Evolutionary conservation across 352 stramenopile species (phyloP).

Genomic region (Phytophthora multivora): DNA sequence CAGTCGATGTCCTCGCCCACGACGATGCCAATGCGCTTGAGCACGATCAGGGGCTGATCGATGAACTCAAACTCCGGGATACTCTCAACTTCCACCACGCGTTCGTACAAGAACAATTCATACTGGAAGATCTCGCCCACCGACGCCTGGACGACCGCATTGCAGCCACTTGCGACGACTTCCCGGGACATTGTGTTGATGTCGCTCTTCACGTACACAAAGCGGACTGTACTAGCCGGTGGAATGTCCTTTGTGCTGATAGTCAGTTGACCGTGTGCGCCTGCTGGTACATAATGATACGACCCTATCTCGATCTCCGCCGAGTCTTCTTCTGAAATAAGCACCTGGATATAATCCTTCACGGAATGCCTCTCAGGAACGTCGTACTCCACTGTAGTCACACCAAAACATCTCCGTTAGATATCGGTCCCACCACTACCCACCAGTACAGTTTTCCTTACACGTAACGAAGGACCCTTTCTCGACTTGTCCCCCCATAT

Average conservation of each 20-base stretch:
- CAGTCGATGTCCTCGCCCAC: constrained; percentile 80
- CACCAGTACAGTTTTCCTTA: constrained; percentile 27
- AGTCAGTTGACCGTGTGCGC: constrained; percentile 70
- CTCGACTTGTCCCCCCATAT: constrained; percentile 85
- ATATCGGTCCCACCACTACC: constrained; percentile 1
- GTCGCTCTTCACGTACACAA: constrained; percentile 88
- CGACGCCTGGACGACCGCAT: constrained; percentile 80
- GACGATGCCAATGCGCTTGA: constrained; percentile 87
- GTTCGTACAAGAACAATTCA: constrained; percentile 86
- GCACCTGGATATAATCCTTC: constrained; percentile 88
- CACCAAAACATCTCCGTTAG: not conserved
- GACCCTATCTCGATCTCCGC: constrained; percentile 76
- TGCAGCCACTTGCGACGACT: constrained; percentile 87
- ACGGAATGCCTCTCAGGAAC: constrained; percentile 80
- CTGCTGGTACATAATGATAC: constrained; percentile 73
- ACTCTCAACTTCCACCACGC: constrained; percentile 88
- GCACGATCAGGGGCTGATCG: constrained; percentile 83
- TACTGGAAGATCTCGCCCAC: constrained; percentile 91
- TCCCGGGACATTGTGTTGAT: constrained; percentile 86
- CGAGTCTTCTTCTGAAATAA: constrained; percentile 78
- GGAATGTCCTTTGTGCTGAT: constrained; percentile 79
- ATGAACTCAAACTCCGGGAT: constrained; percentile 89
- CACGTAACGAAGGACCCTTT: constrained; percentile 84
- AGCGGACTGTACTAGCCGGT: constrained; percentile 72
- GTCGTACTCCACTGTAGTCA: constrained; percentile 72